A percentile compares a stretch with the other conserved stretches of the same genome.
phyloP scores from a whole-genome alignment of 352 stramenopile species.

The Globisporangium perplexum region DNA sequence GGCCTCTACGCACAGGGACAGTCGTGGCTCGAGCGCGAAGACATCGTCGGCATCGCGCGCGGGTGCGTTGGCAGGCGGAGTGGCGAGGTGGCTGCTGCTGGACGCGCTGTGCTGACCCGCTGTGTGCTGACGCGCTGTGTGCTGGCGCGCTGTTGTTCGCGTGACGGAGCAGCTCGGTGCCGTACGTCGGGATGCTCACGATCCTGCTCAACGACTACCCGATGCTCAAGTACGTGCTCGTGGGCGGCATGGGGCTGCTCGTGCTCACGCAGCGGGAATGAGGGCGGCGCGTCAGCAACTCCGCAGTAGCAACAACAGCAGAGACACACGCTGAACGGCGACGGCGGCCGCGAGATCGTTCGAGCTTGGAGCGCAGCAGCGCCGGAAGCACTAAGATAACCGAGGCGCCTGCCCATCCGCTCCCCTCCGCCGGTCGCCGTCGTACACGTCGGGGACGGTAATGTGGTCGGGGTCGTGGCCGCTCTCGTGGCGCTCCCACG shows the following conservation, averaged over 20 bases:
- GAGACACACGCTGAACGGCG: too few relatives aligned
- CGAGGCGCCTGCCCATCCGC: too few relatives aligned
- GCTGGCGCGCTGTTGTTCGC: neutral
- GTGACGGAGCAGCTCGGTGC: slow-evolving; percentile 70
- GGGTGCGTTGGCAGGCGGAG: slow-evolving; percentile 65
- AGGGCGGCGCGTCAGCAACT: too few relatives aligned
- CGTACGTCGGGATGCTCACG: slow-evolving; percentile 98
- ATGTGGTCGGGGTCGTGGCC: slow-evolving; percentile 72
- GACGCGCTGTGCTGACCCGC: neutral
- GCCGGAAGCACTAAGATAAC: too few relatives aligned
- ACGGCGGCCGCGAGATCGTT: too few relatives aligned
- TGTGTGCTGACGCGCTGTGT: slow-evolving; percentile 5
- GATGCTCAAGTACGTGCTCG: slow-evolving; percentile 90
- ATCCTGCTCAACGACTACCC: slow-evolving; percentile 99
- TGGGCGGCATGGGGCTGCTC: slow-evolving; percentile 73
- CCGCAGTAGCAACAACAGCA: too few relatives aligned
- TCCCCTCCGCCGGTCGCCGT: slow-evolving; percentile 7
- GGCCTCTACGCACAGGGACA: slow-evolving; percentile 97
- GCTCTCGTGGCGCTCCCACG: slow-evolving; percentile 71
- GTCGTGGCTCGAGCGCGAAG: slow-evolving; percentile 96
- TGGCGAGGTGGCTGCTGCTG: too few relatives aligned
- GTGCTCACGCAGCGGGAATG: slow-evolving; percentile 82
- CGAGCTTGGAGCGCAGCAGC: too few relatives aligned
- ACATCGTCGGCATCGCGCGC: slow-evolving; percentile 96
- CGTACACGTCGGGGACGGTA: slow-evolving; percentile 69